Conservation (phyloP, 129 eudicot species). For the Chrysanthemum seticuspe region DNA sequence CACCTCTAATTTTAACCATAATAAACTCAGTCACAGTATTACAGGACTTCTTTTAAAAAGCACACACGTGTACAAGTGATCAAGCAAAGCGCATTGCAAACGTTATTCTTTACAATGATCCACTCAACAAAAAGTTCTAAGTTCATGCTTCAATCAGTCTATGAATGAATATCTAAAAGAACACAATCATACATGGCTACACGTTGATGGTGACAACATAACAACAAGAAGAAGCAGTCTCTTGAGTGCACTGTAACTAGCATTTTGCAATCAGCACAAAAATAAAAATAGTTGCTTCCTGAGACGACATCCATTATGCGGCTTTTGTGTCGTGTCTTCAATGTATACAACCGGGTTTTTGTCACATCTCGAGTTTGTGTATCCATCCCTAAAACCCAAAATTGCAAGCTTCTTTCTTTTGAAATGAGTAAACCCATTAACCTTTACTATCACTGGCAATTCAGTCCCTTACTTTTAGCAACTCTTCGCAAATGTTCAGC, state of each 20-base stretch:
- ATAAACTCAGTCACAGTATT: too few relatives aligned
- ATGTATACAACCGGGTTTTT: slow-evolving; percentile 63
- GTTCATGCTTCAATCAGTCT: too few relatives aligned
- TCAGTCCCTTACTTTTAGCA: slow-evolving; percentile 30
- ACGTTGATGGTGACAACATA: background rate
- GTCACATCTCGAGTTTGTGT: slow-evolving; percentile 57
- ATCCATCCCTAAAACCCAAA: slow-evolving; percentile 73
- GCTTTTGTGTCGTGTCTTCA: slow-evolving; percentile 78
- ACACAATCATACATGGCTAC: background rate
- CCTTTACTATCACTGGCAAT: slow-evolving; percentile 74
- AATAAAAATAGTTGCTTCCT: slow-evolving; percentile 39
- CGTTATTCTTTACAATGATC: too few relatives aligned
- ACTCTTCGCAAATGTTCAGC: too few relatives aligned
- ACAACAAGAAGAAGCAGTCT: background rate
- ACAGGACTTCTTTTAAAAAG: too few relatives aligned
- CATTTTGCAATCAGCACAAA: background rate
- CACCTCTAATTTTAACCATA: too few relatives aligned
- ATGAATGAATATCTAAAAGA: too few relatives aligned
- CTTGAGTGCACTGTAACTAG: background rate
- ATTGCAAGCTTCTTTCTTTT: slow-evolving; percentile 78
- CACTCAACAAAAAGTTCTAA: too few relatives aligned
- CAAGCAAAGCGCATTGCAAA: too few relatives aligned
- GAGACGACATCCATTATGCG: slow-evolving; percentile 90
- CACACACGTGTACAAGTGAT: too few relatives aligned
- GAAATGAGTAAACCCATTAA: slow-evolving; percentile 69